phyloP scores from a whole-genome alignment of 2,329 filamentous ascomycete genomes.

The Botrytis paeoniae region DNA sequence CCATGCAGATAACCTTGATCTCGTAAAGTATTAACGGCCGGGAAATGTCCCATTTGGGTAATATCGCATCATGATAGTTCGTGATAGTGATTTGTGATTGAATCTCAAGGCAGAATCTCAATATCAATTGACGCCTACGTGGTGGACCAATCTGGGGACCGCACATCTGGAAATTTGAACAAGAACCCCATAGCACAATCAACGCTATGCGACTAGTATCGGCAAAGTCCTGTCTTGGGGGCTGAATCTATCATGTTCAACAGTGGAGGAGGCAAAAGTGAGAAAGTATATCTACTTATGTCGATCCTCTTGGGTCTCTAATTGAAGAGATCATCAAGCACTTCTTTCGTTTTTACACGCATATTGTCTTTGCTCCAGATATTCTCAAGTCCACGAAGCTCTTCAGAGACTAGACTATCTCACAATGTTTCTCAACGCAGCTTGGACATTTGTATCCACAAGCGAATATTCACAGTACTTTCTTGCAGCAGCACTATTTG shows the following conservation, averaged over 20 bases:
- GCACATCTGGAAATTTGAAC: background rate
- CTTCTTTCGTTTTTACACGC: background rate
- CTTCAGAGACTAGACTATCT: background rate
- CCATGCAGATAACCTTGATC: background rate
- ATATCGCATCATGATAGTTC: background rate
- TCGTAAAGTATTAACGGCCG: background rate
- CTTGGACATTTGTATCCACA: constrained; percentile 4
- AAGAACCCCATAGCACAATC: background rate
- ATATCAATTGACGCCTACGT: background rate
- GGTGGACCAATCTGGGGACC: background rate
- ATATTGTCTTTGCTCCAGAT: background rate
- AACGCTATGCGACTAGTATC: background rate
- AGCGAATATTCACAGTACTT: background rate
- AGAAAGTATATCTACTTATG: constrained; percentile 3
- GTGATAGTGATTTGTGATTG: background rate
- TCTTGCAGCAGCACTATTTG: background rate
- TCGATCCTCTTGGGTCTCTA: background rate
- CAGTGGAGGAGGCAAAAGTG: background rate
- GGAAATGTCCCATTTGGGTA: background rate
- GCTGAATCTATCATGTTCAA: background rate
- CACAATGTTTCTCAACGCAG: background rate
- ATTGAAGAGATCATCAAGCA: background rate
- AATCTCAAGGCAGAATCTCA: background rate
- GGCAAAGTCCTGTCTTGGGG: background rate
- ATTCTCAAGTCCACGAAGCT: background rate